Conservation (phyloP, 2,329 filamentous ascomycete species). For the Exophiala xenobiotica region DNA sequence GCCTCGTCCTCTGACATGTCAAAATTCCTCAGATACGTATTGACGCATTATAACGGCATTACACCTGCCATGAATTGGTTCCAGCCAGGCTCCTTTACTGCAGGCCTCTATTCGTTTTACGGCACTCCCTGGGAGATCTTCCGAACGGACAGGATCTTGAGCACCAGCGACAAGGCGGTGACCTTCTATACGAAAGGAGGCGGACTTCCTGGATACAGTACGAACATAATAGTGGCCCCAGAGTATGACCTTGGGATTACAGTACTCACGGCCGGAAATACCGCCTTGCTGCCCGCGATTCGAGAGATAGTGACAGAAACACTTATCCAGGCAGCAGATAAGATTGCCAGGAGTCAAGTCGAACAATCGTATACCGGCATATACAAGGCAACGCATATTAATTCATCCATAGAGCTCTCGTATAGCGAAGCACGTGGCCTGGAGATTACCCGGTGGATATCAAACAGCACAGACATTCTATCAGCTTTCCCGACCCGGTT, state of each 20-base stretch:
- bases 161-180: slow-evolving; percentile 36
- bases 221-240: slow-evolving; percentile 41
- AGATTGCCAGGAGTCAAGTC: slow-evolving; percentile 18
- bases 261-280: slow-evolving; percentile 36
- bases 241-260: slow-evolving; percentile 52
- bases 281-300: slow-evolving; percentile 12
- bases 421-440: slow-evolving; percentile 27
- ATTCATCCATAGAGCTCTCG: slow-evolving; percentile 22
- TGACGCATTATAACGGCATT: slow-evolving; percentile 44
- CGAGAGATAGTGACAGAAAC: slow-evolving; percentile 23
- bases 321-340: slow-evolving; percentile 27
- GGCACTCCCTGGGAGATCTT: slow-evolving; percentile 52
- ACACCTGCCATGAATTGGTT: slow-evolving; percentile 46
- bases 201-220: slow-evolving; percentile 44
- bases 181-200: slow-evolving; percentile 49
- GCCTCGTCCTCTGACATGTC: slow-evolving; percentile 42
- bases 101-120: slow-evolving; percentile 42
- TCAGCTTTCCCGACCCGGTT: not conserved
- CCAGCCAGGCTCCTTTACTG: slow-evolving; percentile 39
- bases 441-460: slow-evolving; percentile 19
- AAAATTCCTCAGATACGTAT: slow-evolving; percentile 44
- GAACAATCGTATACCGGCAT: slow-evolving; percentile 17
- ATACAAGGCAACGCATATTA: slow-evolving; percentile 7
- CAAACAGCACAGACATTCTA: slow-evolving; percentile 27
- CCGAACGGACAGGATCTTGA: slow-evolving; percentile 42